phyloP scores from a whole-genome alignment of 305 asterid genomes.

The Solanum aculeatissimum region DNA sequence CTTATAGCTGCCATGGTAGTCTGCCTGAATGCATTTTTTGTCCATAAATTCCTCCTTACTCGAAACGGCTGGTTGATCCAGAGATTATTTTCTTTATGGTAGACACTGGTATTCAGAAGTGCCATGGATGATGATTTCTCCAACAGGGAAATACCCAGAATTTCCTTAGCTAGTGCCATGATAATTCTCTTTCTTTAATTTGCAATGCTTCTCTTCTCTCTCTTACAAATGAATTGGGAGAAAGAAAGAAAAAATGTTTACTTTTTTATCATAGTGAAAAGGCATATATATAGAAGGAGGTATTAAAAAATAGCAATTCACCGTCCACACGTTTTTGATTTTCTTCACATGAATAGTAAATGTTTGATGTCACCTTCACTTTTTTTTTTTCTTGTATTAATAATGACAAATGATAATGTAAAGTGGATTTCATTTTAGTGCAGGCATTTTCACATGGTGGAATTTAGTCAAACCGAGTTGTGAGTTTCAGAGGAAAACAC shows the following conservation, averaged over 20 bases:
- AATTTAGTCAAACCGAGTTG: slow-evolving; percentile 14
- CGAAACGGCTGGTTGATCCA: slow-evolving; percentile 6
- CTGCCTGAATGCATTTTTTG: slow-evolving; percentile 4
- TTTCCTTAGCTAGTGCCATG: slow-evolving; percentile 65
- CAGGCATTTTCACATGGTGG: neutral
- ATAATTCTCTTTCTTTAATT: neutral
- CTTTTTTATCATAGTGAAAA: neutral
- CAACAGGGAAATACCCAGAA: slow-evolving; percentile 42
- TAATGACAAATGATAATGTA: neutral
- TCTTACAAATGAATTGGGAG: neutral
- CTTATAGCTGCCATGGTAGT: slow-evolving; percentile 48
- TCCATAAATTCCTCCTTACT: slow-evolving; percentile 20
- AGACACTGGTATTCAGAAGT: neutral
- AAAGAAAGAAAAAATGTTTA: neutral
- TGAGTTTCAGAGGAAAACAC: neutral
- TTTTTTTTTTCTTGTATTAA: neutral
- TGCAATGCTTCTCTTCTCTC: neutral
- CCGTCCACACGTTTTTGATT: slow-evolving; percentile 53
- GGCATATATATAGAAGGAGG: neutral
- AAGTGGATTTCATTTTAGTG: neutral
- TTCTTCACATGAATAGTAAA: neutral
- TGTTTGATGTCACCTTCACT: neutral
- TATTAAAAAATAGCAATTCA: slow-evolving; percentile 1
- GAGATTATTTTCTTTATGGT: slow-evolving; percentile 7
- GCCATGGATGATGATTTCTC: slow-evolving; percentile 25